Evolutionary conservation across 83 land plant genomes (phyloP), one percentile per base, ranked within the genome.

Genomic region (Picea abies): DNA sequence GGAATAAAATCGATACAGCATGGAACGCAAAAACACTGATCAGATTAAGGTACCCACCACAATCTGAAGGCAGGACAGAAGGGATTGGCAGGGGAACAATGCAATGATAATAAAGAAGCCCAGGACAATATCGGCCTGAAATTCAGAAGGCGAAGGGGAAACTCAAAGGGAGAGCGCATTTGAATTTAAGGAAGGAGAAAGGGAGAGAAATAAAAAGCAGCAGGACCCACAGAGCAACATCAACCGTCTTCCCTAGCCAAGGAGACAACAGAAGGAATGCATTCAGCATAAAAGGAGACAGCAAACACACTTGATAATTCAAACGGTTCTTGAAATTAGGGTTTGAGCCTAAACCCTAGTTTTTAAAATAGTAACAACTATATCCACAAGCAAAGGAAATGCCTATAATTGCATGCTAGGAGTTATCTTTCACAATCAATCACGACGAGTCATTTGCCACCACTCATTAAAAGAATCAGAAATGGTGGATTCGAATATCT

Each of bases 71-170:
- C 68, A 65, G 68, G 68, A 7, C 1, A 5, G 67, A 64, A 64
- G 67, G 67, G 10, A 64, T 64, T 64, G n/a, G 11, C 22, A 65
- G 7, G 25, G 68, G 68, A 14, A 9, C 9, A 65, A 65, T 23
- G 68, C 25, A 65, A 65, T 65, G 68, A 20, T n/a, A 20, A 65
- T 6, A 23, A 20, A 20, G 22, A 65, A 65, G 68, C 60, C 9
- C 5, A 37, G 20, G 10, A 37, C 77, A 32, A 9, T 3, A 8
- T 0, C 0, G 29, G 63, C 8, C 15, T 58, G 32, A 7, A 20
- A 9, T 10, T 23, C 26, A 58, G 10, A 78, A 60, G 80, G 79
- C 26, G 32, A 78, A 60, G 80, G 80, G 80, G 80, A 60, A 78
- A 60, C 63, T 78, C 60, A 15, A 78, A 56, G 29, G 63, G 26